Percentiles rank a stretch among this genome's conserved stretches.
Evolutionary conservation across 2,329 filamentous ascomycete species (phyloP).

Genomic region (Monosporascus sp.): DNA sequence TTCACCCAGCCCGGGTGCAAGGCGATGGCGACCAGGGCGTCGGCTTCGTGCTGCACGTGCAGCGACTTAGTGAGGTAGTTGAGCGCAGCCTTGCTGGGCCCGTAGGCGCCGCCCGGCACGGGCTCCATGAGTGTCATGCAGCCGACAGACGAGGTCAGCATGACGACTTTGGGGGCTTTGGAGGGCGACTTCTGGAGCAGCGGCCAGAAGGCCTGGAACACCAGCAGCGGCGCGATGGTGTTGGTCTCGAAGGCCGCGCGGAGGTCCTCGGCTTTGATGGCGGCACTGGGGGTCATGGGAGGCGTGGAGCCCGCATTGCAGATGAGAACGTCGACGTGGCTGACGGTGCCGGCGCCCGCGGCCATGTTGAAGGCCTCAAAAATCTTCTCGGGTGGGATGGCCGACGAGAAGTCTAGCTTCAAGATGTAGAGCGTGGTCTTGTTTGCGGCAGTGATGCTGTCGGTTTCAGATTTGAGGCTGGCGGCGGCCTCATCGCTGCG

Average conservation of each 20-base stretch:
- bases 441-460: slow-evolving; percentile 10
- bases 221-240: slow-evolving; percentile 31
- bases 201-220: slow-evolving; percentile 31
- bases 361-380: slow-evolving; percentile 22
- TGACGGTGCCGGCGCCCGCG: slow-evolving; percentile 21
- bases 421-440: slow-evolving; percentile 28
- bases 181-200: slow-evolving; percentile 26
- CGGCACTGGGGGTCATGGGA: slow-evolving; percentile 21
- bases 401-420: slow-evolving; percentile 30
- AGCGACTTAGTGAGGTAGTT: slow-evolving; percentile 29
- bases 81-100: slow-evolving; percentile 29
- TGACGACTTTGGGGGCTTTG: slow-evolving; percentile 27
- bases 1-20: slow-evolving; percentile 36
- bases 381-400: slow-evolving; percentile 22
- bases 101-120: slow-evolving; percentile 27
- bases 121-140: slow-evolving; percentile 29
- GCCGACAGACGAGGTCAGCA: slow-evolving; percentile 31
- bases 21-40: slow-evolving; percentile 22
- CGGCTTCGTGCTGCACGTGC: slow-evolving; percentile 21
- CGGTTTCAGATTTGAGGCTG: slow-evolving; percentile 10
- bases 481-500: slow-evolving; percentile 20
- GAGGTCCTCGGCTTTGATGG: slow-evolving; percentile 29
- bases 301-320: slow-evolving; percentile 38
- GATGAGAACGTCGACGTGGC: slow-evolving; percentile 44
- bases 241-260: slow-evolving; percentile 39